These are phyloP conservation scores for Pulveroboletus ravenelii DNA, from an alignment of 768 basidiomycete species.

Conservation along the genomic window DNA sequence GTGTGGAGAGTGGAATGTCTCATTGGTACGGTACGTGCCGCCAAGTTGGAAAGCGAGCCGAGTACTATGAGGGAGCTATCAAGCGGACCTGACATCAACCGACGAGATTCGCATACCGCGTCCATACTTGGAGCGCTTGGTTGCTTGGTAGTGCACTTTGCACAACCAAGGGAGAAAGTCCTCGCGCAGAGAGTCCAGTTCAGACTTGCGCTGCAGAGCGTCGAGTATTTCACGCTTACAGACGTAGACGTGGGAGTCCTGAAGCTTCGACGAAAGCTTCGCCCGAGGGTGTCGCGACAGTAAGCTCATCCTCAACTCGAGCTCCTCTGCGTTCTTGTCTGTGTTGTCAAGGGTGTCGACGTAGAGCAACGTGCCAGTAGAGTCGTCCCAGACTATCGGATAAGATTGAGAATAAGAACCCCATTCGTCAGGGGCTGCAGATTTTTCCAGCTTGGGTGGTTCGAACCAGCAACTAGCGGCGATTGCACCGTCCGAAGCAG, in stretches of 20 bases:
- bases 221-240: slow-evolving; percentile 74
- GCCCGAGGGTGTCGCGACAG: slow-evolving; percentile 73
- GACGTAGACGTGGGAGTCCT: slow-evolving; percentile 90
- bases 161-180: slow-evolving; percentile 93
- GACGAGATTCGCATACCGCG: slow-evolving; percentile 36
- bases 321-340: slow-evolving; percentile 64
- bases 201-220: slow-evolving; percentile 58
- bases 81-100: not conserved
- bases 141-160: slow-evolving; percentile 72
- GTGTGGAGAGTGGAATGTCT: slow-evolving; percentile 54
- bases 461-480: slow-evolving; percentile 67
- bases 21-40: slow-evolving; percentile 40
- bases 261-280: slow-evolving; percentile 59
- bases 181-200: slow-evolving; percentile 79
- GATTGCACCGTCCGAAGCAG: slow-evolving; percentile 57
- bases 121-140: slow-evolving; percentile 56
- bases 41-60: slow-evolving; percentile 38
- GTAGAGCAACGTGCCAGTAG: slow-evolving; percentile 61
- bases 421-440: slow-evolving; percentile 62
- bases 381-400: slow-evolving; percentile 67
- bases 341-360: slow-evolving; percentile 66
- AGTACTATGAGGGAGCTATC: slow-evolving; percentile 35
- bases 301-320: slow-evolving; percentile 72
- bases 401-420: slow-evolving; percentile 39
- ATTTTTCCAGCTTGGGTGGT: slow-evolving; percentile 48